Conservation (phyloP, 1,284 basidiomycete species). For the Cutaneotrichosporon cavernicola region DNA sequence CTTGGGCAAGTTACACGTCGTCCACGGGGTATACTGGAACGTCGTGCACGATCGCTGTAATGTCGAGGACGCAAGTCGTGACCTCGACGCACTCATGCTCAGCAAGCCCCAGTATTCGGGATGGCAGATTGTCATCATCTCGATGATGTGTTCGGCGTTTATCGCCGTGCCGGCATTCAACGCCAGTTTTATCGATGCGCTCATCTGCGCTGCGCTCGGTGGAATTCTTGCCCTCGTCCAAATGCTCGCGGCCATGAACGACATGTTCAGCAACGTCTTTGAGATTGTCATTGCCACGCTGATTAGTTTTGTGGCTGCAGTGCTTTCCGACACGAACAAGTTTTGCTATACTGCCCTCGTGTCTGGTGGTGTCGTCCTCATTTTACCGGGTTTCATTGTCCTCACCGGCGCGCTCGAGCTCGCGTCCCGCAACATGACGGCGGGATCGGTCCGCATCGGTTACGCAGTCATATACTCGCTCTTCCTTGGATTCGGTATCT, state of each 20-base stretch:
- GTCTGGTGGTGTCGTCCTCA: constrained; percentile 79
- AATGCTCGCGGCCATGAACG: constrained; percentile 69
- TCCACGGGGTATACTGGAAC: constrained; percentile 78
- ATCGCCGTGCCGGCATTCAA: constrained; percentile 60
- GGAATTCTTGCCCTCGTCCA: constrained; percentile 76
- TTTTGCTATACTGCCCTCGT: constrained; percentile 87
- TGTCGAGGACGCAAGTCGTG: constrained; percentile 72
- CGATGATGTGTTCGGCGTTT: constrained; percentile 75
- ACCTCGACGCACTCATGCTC: constrained; percentile 74
- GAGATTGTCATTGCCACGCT: constrained; percentile 43
- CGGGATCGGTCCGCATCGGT: constrained; percentile 80
- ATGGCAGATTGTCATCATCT: constrained; percentile 70
- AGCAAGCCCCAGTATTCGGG: constrained; percentile 62
- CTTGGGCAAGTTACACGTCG: constrained; percentile 72
- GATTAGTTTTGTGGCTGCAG: constrained; percentile 75
- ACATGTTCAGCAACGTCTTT: constrained; percentile 82
- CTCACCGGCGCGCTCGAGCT: constrained; percentile 78
- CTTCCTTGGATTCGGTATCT: constrained; percentile 79
- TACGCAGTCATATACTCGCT: constrained; percentile 63
- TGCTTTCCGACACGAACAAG: constrained; percentile 65
- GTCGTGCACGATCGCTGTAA: constrained; percentile 83
- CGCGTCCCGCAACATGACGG: constrained; percentile 67
- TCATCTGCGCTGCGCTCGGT: constrained; percentile 74
- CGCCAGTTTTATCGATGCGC: constrained; percentile 68
- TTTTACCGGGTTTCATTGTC: constrained; percentile 79